A percentile compares a stretch with the other conserved stretches of the same genome.
Evolutionary conservation across 2,329 filamentous ascomycete genomes (phyloP).

Genomic region (Chaetomiaceae sp.): DNA sequence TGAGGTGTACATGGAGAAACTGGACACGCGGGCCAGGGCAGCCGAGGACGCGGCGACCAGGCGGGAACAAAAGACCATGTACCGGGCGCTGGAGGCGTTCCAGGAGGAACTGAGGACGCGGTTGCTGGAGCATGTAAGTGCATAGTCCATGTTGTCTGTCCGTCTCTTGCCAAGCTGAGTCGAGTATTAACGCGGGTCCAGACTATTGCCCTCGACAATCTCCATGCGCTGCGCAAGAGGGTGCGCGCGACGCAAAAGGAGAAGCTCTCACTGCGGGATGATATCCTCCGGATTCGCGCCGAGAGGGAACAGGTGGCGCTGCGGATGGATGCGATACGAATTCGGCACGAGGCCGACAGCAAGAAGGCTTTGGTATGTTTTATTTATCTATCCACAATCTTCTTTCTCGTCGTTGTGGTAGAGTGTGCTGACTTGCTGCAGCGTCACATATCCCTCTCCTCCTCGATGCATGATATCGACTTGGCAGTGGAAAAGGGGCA

Average conservation of each 20-base stretch:
- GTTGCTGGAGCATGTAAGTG: conserved; percentile 54
- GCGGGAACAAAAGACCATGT: conserved; percentile 52
- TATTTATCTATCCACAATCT: too few relatives aligned
- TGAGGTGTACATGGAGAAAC: conserved; percentile 43
- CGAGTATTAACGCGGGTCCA: conserved; percentile 20
- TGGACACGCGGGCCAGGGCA: conserved; percentile 40
- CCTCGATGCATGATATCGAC: conserved; percentile 58
- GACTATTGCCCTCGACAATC: conserved; percentile 57
- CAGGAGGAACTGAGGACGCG: conserved; percentile 51
- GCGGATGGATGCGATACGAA: conserved; percentile 58
- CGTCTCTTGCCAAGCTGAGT: neutral
- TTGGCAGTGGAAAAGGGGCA: conserved; percentile 43
- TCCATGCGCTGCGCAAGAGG: conserved; percentile 53
- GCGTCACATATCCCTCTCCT: conserved; percentile 51
- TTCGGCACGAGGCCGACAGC: conserved; percentile 52
- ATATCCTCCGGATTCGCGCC: conserved; percentile 53
- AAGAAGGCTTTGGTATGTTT: conserved; percentile 48
- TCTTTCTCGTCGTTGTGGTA: neutral
- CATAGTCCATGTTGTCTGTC: too few relatives aligned
- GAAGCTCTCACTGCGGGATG: conserved; percentile 52
- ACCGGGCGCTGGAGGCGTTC: conserved; percentile 54
- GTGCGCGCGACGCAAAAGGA: conserved; percentile 54
- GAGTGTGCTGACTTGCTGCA: conserved; percentile 10
- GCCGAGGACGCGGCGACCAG: conserved; percentile 43
- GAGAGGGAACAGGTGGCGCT: conserved; percentile 59